Evolutionary conservation across 192 early-diverging fungal genomes (phyloP), one percentile per base, ranked within the genome.

Genomic region (Entomortierella lignicola): DNA sequence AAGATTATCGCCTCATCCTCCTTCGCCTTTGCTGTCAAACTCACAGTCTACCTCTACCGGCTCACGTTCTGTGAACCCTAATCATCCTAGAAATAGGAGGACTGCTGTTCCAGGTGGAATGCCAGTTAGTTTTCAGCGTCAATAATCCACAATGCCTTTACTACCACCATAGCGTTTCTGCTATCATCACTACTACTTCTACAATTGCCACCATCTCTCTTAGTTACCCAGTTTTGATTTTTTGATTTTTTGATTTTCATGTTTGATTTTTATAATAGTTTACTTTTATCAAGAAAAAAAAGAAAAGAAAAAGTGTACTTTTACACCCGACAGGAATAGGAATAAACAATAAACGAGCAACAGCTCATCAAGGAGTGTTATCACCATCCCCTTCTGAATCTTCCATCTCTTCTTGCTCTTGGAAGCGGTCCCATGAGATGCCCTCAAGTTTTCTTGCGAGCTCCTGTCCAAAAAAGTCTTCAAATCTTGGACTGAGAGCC

Each of bases 401-500:
- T 31, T 57, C 52, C n/a, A n/a, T n/a, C n/a, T 48, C 61, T 2
- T 66, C 15, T 27, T 44, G 42, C 15, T 31, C 18, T 30, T 74
- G 50, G 23, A 74, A 61, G 11, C 72, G 21, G 17, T 79, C 75
- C 62, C 75, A 69, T 8, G 68, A 79, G 2, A 70, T 23, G 8
- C 48, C 25, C 0, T 55, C 27, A 47, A 79, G 57, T 29, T 56
- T 69, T 11, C 63, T 43, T 8, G 52, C 1, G 12, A 79, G 75
- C 44, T 79, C 75, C 4, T 70, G 39, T 10, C 67, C 75, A 55
- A 79, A 79, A 42, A 70, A 79, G 4, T 51, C 51, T 70, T 79
- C 75, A 47, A 79, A 79, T 25, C 17, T 60, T 25, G 75, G 75
- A 37, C 75, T 79, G 25, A 79, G 18, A 4, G 75, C 75, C 75